Evolutionary conservation across 805 yeast genomes (phyloP).

Genomic region (Nakazawaea pomicola): DNA sequence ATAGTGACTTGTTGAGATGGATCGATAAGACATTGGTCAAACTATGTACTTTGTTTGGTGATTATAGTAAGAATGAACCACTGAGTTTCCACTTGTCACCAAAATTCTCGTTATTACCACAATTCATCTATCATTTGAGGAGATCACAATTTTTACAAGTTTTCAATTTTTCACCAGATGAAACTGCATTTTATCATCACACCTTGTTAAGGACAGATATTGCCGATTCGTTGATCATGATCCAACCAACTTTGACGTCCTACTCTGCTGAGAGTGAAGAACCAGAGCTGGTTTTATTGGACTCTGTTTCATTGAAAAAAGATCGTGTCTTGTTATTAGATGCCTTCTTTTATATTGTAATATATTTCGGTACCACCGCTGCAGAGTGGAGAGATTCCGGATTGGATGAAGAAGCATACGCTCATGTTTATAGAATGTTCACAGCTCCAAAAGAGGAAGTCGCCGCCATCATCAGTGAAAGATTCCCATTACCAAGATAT

Average conservation of each 20-base stretch:
- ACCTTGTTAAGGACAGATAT: slow-evolving; percentile 88
- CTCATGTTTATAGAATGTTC: slow-evolving; percentile 77
- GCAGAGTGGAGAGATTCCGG: slow-evolving; percentile 97
- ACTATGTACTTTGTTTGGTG: slow-evolving; percentile 90
- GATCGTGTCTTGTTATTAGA: slow-evolving; percentile 85
- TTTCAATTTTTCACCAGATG: slow-evolving; percentile 98
- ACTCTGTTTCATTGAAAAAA: slow-evolving; percentile 86
- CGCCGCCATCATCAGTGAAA: slow-evolving; percentile 80
- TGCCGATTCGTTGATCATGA: slow-evolving; percentile 90
- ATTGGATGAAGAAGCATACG: slow-evolving; percentile 89
- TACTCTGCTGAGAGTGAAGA: slow-evolving; percentile 74
- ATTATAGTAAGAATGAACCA: slow-evolving; percentile 83
- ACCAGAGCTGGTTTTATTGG: slow-evolving; percentile 89
- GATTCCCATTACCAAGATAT: slow-evolving; percentile 97
- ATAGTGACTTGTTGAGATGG: slow-evolving; percentile 89
- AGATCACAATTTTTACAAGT: slow-evolving; percentile 95
- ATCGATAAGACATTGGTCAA: slow-evolving; percentile 87
- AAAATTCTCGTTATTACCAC: slow-evolving; percentile 86
- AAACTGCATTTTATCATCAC: slow-evolving; percentile 95
- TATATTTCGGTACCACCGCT: slow-evolving; percentile 91
- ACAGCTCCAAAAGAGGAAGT: slow-evolving; percentile 92
- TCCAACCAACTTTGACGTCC: slow-evolving; percentile 92
- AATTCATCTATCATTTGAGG: slow-evolving; percentile 91
- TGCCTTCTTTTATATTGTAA: slow-evolving; percentile 93
- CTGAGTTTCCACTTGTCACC: slow-evolving; percentile 77